These are phyloP conservation scores for Cryphonectria japonica DNA, from an alignment of 2,329 filamentous ascomycete species.

Conservation along the genomic window DNA sequence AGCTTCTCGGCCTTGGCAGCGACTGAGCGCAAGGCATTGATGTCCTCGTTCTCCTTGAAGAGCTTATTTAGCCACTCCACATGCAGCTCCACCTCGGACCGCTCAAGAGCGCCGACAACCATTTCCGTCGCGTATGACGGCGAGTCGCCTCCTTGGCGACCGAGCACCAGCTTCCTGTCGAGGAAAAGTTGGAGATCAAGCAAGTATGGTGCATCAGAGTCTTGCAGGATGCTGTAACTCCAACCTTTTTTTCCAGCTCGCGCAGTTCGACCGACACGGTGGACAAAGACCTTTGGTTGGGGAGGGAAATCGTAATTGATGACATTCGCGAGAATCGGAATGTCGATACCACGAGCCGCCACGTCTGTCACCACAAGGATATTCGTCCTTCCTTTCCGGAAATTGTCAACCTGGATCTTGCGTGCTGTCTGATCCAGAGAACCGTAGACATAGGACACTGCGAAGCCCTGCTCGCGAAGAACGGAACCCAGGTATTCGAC, in stretches of 20 bases:
- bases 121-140: conserved; percentile 82
- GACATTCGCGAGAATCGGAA: conserved; percentile 92
- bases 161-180: conserved; percentile 79
- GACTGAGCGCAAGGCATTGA: conserved; percentile 71
- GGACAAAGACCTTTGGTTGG: conserved; percentile 95
- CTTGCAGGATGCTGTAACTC: conserved; percentile 90
- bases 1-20: conserved; percentile 89
- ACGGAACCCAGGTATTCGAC: conserved; percentile 89
- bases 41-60: conserved; percentile 74
- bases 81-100: conserved; percentile 73
- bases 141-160: conserved; percentile 60
- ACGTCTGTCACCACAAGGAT: conserved; percentile 97
- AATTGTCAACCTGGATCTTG: conserved; percentile 89
- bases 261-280: conserved; percentile 93
- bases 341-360: conserved; percentile 95
- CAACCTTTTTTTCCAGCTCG: conserved; percentile 91
- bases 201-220: conserved; percentile 87
- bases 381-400: conserved; percentile 81
- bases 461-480: conserved; percentile 80
- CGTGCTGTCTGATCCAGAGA: conserved; percentile 92
- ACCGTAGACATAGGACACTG: conserved; percentile 93
- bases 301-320: conserved; percentile 99
- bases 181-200: conserved; percentile 94
- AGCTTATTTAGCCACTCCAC: conserved; percentile 85
- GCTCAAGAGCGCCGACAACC: conserved; percentile 75